phyloP scores from a whole-genome alignment of 2,329 filamentous ascomycete species.

The Calcarisporium arbuscula region DNA sequence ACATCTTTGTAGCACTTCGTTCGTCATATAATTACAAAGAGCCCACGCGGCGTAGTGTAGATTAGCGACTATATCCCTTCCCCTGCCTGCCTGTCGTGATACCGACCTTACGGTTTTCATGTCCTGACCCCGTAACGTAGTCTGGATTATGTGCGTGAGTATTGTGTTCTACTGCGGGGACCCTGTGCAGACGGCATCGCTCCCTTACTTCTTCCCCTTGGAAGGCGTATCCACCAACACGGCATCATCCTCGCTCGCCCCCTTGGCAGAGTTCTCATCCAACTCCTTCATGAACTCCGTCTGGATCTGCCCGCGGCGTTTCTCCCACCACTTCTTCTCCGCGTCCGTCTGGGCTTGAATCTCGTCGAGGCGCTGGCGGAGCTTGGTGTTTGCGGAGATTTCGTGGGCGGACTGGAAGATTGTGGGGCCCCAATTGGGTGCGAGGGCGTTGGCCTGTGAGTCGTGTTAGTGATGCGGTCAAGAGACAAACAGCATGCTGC shows the following conservation, averaged over 20 bases:
- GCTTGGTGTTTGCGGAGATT: slow-evolving; percentile 76
- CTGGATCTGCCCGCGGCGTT: slow-evolving; percentile 67
- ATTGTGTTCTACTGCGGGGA: no score
- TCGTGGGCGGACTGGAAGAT: slow-evolving; percentile 99
- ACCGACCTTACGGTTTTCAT: no score
- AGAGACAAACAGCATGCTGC: background rate
- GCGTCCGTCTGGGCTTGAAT: slow-evolving; percentile 63
- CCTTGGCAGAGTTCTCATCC: slow-evolving; percentile 45
- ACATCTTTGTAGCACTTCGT: no score
- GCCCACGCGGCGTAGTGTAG: no score
- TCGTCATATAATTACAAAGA: no score
- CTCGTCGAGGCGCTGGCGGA: slow-evolving; percentile 69
- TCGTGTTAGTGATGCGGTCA: slow-evolving; percentile 5
- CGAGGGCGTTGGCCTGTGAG: slow-evolving; percentile 77
- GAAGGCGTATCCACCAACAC: slow-evolving; percentile 69
- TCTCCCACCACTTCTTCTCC: slow-evolving; percentile 92
- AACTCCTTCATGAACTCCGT: slow-evolving; percentile 80
- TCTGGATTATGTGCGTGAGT: no score
- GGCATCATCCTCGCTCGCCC: slow-evolving; percentile 37
- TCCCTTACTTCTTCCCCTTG: no score
- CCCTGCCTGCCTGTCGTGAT: no score
- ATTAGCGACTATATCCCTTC: no score
- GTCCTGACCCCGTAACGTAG: no score
- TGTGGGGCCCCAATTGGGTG: slow-evolving; percentile 81
- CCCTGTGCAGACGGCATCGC: no score